These are phyloP conservation scores for Aspergillus neoniger DNA, from an alignment of 2,329 filamentous ascomycete genomes.

Conservation along the genomic window DNA sequence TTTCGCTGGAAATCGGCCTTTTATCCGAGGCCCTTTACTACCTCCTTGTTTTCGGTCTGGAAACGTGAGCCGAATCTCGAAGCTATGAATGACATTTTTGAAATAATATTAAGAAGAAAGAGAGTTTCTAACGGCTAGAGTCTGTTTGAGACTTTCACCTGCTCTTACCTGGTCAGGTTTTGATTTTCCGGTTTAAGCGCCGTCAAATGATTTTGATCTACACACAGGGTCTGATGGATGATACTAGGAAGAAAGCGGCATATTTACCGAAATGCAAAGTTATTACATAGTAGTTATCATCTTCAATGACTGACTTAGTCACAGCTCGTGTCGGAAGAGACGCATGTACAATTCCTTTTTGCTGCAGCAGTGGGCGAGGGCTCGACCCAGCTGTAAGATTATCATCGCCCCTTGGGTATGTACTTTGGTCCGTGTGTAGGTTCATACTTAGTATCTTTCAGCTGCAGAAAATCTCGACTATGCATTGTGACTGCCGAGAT, in stretches of 20 bases:
- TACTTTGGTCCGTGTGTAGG: background rate
- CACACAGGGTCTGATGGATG: background rate
- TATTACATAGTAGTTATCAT: too few relatives aligned
- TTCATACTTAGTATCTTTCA: background rate
- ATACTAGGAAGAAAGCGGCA: background rate
- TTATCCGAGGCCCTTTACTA: background rate
- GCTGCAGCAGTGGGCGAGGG: background rate
- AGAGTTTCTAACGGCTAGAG: conserved; percentile 6
- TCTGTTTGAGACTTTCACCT: conserved; percentile 5
- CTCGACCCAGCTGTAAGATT: background rate
- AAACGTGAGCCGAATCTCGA: background rate
- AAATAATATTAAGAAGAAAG: background rate
- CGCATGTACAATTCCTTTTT: background rate
- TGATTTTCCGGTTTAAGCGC: conserved; percentile 14
- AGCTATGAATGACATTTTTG: background rate
- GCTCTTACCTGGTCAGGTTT: conserved; percentile 5
- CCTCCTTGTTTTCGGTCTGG: background rate
- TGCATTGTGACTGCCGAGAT: background rate
- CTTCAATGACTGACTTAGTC: background rate
- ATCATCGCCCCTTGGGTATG: background rate
- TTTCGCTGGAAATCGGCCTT: background rate
- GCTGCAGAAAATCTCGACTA: background rate
- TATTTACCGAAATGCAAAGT: background rate
- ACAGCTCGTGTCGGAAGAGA: background rate
- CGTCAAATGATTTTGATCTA: conserved; percentile 4